These are phyloP conservation scores for Gossypium trilobum DNA, from an alignment of 441 rosid species.

Conservation along the genomic window DNA sequence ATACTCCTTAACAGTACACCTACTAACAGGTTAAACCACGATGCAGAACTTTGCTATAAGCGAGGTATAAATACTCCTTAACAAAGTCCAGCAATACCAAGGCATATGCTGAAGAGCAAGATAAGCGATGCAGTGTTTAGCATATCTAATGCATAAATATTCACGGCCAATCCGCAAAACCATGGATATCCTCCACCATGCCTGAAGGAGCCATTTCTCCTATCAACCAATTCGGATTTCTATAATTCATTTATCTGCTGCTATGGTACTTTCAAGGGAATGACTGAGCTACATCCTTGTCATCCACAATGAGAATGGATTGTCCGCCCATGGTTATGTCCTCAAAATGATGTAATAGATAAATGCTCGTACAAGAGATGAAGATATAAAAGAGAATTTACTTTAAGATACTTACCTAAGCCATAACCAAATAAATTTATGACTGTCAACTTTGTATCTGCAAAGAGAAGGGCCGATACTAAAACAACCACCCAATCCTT, in stretches of 20 bases:
- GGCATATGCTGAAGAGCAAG: not conserved
- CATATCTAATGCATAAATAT: not conserved
- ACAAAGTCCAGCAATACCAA: not conserved
- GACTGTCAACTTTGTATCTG: slow-evolving; percentile 60
- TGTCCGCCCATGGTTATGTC: not conserved
- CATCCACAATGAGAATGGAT: not conserved
- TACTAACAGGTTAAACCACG: not conserved
- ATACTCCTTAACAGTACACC: too few relatives aligned
- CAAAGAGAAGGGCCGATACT: slow-evolving; percentile 64
- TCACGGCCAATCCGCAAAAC: not conserved
- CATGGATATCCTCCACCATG: not conserved
- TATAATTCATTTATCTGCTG: not conserved
- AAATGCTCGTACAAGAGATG: not conserved
- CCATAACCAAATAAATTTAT: slow-evolving; percentile 67
- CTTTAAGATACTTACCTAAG: slow-evolving; percentile 41
- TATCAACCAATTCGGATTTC: not conserved
- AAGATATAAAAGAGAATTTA: not conserved
- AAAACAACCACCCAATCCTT: slow-evolving; percentile 82
- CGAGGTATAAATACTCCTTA: too few relatives aligned
- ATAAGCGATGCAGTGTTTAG: not conserved
- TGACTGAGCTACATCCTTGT: not conserved
- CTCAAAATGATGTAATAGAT: not conserved
- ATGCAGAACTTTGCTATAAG: too few relatives aligned
- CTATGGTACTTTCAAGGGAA: not conserved
- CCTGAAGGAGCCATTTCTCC: not conserved